Evolutionary conservation across 768 basidiomycete species (phyloP), one percentile per base, ranked within the genome.

Genomic region (Boletus edulis): DNA sequence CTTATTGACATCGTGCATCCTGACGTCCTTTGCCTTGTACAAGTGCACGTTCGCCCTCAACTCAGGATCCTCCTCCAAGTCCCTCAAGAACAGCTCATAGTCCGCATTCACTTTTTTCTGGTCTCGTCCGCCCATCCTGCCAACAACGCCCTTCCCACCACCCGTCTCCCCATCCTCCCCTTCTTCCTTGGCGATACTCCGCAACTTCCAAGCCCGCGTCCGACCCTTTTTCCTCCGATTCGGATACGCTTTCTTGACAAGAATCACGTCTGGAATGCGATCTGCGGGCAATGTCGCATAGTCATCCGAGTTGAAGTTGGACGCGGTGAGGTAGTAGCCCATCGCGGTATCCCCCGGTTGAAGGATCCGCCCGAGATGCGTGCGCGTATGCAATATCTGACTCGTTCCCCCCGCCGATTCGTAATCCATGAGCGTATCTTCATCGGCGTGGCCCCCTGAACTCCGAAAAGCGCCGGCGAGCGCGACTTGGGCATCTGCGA

Each of bases 201-300:
- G 81, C 58, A 98, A 77, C 71, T 85, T 85, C 96, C 96, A 98
- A 57, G 76, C 82, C 47, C 97, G 79, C 6, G 89, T 73, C 72
- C 84, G 86, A 65, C 79, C 85, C 82, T 97, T 98, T 80, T 96
- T 97, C 55, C 95, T 73, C 34, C 94, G 76, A 72, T 93, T 91
- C 46, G 94, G 96, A 73, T 98, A 98, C 46, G 91, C 81, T 79
- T 99, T 98, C 77, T 91, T 91, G 57, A 97, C 88, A 15, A 99
- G 83, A 34, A 99, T 83, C 59, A 97, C 85, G 64, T 98, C 94
- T 3, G 96, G 97, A 51, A 96, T 78, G 38, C 88, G 82, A 18
- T 80, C 78, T 24, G 75, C 57, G 2, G 81, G 78, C 22, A 97
- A 76, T 29, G 78, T 72, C 6, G 91, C 84, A 65, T 87, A 98